A percentile compares a stretch with the other conserved stretches of the same genome.
These are phyloP conservation scores for Periconia sp. DNA, from an alignment of 2,329 filamentous ascomycete species.

Conservation along the genomic window DNA sequence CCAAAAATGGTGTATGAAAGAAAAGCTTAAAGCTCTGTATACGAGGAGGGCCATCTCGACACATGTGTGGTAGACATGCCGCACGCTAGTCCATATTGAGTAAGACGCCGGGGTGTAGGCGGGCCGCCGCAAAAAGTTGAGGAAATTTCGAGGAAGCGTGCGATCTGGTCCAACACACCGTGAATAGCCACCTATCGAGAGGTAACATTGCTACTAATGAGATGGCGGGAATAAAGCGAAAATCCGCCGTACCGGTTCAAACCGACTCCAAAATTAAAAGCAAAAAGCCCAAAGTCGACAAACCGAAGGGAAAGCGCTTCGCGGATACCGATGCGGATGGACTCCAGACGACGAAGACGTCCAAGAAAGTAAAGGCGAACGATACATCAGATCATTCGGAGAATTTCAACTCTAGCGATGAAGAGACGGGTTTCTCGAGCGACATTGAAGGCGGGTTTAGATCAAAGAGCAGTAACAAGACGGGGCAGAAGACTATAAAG, in stretches of 20 bases:
- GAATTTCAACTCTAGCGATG: conserved; percentile 40
- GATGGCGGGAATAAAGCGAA: conserved; percentile 42
- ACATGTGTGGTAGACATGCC: too few species aligned
- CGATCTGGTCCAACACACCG: background rate
- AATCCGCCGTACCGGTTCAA: conserved; percentile 22
- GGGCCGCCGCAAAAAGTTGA: conserved; percentile 3
- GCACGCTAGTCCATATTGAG: background rate
- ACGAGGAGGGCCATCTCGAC: too few species aligned
- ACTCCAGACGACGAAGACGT: conserved; percentile 28
- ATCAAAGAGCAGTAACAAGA: conserved; percentile 23
- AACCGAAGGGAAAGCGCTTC: conserved; percentile 29
- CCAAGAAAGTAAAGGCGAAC: conserved; percentile 29
- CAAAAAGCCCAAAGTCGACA: conserved; percentile 45
- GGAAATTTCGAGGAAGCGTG: conserved; percentile 25
- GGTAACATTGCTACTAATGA: background rate
- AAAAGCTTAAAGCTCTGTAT: too few species aligned
- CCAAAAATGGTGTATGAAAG: too few species aligned
- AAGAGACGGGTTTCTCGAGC: conserved; percentile 10
- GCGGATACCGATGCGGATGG: conserved; percentile 26
- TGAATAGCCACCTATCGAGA: background rate
- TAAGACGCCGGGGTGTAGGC: conserved; percentile 16
- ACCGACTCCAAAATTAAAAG: conserved; percentile 24
- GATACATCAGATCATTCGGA: conserved; percentile 32
- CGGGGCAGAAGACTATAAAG: conserved; percentile 22
- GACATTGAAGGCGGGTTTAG: conserved; percentile 18